Evolutionary conservation across 2,329 filamentous ascomycete species (phyloP), one percentile per base, ranked within the genome.

Genomic region (Penicillium sp.): DNA sequence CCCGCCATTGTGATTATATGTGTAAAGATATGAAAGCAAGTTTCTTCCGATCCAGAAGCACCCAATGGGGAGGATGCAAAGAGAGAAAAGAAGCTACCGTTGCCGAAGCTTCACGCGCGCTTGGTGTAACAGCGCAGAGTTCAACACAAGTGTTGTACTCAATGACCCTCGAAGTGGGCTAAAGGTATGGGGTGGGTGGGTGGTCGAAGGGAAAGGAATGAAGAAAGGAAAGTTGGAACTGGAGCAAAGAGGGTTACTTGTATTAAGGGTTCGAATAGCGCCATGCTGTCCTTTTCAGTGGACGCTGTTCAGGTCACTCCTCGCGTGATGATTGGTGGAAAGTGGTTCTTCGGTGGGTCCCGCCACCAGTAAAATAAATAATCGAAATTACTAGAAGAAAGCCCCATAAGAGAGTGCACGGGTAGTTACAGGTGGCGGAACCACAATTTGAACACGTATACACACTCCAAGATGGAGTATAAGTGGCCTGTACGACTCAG

Each of bases 1-100:
- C 82, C 78, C 71, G 83, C 80, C 84, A 87, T 87, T 69, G 69
- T 80, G 77, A 62, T 55, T 53, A 23, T 58, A 56, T 59, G 60
- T 66, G 55, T 65, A 59, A 47, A 29, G 27, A 29, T 50, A 44
- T 42, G 35, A 49, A 55, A 26, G 25, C 13, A 33, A 33, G 39
- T 26, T 33, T 33, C 39, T 13, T 43, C 11, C 48, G 9, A 23
- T 21, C 25, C n/a, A 42, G 10, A 10, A 42, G 8, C 23, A 21
- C 49, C 37, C 25, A 43, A 43, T 29, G 49, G 48, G 31, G 27
- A 27, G n/a, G 16, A 39, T 35, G 47, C 51, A 35, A 35, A 19
- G n/a, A 63, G 48, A 39, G 53, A 54, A 47, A 56, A 47, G 50
- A 63, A 63, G 60, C 56, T 59, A 29, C 55, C 46, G 48, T 55